These are phyloP conservation scores for Ogataea siamensis DNA, from an alignment of 805 yeast genomes.

Conservation along the genomic window DNA sequence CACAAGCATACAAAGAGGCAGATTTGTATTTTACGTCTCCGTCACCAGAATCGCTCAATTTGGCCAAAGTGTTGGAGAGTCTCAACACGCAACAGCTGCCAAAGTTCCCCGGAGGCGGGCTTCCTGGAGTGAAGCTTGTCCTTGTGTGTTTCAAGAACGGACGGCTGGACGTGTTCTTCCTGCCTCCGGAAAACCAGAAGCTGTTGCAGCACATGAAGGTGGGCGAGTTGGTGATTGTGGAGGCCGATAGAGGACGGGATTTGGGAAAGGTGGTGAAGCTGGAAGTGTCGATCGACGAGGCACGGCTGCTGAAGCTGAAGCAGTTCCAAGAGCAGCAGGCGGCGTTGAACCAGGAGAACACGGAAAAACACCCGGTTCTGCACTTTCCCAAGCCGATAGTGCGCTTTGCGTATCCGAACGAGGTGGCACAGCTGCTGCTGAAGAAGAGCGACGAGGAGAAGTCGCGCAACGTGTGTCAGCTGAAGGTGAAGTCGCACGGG, in stretches of 20 bases:
- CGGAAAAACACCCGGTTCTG: conserved; percentile 43
- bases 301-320: conserved; percentile 60
- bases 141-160: conserved; percentile 78
- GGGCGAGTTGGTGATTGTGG: conserved; percentile 76
- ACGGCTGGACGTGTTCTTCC: conserved; percentile 71
- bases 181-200: conserved; percentile 40
- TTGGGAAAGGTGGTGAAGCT: conserved; percentile 63
- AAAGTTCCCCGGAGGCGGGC: conserved; percentile 32
- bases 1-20: conserved; percentile 28
- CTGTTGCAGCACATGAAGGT: conserved; percentile 35
- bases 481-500: conserved; percentile 50
- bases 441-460: conserved; percentile 69
- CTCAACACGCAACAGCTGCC: conserved; percentile 30
- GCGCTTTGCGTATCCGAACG: conserved; percentile 59
- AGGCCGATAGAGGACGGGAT: conserved; percentile 81
- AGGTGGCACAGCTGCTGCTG: conserved; percentile 53
- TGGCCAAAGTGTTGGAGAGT: conserved; percentile 23
- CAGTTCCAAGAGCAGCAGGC: conserved; percentile 73
- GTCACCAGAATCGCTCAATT: conserved; percentile 24
- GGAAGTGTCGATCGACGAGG: conserved; percentile 61
- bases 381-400: conserved; percentile 69
- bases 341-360: conserved; percentile 44
- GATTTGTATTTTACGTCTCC: conserved; percentile 31
- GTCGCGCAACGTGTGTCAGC: conserved; percentile 60
- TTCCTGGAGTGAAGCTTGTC: conserved; percentile 42